Evolutionary conservation across 192 early-diverging fungal species (phyloP).

Genomic region (Umbelopsis sp.): DNA sequence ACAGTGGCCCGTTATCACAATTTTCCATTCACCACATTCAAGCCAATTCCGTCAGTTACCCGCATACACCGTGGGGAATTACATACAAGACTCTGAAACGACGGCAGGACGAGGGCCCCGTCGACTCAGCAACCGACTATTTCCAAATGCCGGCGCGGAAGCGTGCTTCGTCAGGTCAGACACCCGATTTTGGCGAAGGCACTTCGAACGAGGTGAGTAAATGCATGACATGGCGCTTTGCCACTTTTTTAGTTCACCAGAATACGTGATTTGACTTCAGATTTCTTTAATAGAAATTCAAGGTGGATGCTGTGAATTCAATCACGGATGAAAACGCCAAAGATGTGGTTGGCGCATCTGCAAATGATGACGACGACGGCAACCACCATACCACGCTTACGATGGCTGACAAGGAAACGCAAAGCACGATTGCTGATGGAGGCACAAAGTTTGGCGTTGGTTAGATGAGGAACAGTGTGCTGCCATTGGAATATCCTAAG

Average conservation of each 20-base stretch:
- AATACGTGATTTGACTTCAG: neutral
- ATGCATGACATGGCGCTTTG: neutral
- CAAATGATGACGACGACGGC: no score
- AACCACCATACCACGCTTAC: no score
- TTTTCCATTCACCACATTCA: slow-evolving; percentile 11
- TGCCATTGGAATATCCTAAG: no score
- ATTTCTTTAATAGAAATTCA: no score
- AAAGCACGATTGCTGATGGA: slow-evolving; percentile 1
- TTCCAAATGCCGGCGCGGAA: neutral
- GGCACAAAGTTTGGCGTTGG: slow-evolving; percentile 16
- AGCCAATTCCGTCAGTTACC: slow-evolving; percentile 15
- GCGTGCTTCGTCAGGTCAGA: neutral
- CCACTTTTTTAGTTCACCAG: neutral
- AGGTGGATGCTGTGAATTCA: no score
- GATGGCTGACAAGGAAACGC: neutral
- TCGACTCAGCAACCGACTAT: neutral
- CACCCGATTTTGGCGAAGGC: neutral
- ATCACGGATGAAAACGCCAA: no score
- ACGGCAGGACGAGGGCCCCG: neutral
- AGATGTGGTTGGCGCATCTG: no score
- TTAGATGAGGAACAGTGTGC: neutral
- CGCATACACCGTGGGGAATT: slow-evolving; percentile 14
- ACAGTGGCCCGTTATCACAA: neutral
- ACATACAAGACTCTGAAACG: slow-evolving; percentile 15
- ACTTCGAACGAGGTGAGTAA: neutral